phyloP scores from a whole-genome alignment of 257 asterid genomes.

The Scutellaria galericulata region DNA sequence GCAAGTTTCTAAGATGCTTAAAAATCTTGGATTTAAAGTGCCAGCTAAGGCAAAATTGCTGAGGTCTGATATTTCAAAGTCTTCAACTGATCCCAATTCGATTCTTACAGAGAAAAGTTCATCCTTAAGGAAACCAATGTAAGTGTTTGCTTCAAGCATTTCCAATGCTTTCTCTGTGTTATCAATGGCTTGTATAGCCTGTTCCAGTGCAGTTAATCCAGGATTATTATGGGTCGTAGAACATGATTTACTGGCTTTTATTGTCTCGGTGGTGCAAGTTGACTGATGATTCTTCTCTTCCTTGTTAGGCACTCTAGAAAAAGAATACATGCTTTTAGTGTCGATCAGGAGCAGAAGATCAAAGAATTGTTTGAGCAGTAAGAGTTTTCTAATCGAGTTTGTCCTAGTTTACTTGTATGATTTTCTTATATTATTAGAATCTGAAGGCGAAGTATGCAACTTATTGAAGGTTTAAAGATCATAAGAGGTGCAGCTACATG shows the following conservation, averaged over 20 bases:
- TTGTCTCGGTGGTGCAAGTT: conserved; percentile 16
- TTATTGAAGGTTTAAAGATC: conserved; percentile 79
- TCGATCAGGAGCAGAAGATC: conserved; percentile 77
- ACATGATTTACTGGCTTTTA: neutral
- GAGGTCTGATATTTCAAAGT: conserved; percentile 41
- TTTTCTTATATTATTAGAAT: conserved; percentile 28
- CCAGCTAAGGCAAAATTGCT: conserved; percentile 54
- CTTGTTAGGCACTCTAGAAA: conserved; percentile 72
- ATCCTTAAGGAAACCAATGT: conserved; percentile 61
- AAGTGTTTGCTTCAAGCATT: conserved; percentile 47
- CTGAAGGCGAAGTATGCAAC: conserved; percentile 30
- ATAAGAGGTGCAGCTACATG: conserved; percentile 84
- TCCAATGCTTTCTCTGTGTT: conserved; percentile 18
- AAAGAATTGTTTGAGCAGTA: conserved; percentile 85
- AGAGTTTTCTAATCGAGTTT: conserved; percentile 45
- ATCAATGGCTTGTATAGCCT: conserved; percentile 15
- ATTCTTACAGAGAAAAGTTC: conserved; percentile 43
- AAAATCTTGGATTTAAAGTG: conserved; percentile 60
- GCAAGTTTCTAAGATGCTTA: conserved; percentile 59
- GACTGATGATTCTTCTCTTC: conserved; percentile 26
- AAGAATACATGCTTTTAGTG: conserved; percentile 74
- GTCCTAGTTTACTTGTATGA: conserved; percentile 18
- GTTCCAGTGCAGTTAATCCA: conserved; percentile 17
- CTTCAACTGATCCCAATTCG: conserved; percentile 35
- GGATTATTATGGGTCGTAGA: neutral